Conservation (phyloP, 352 stramenopile species). For the Globisporangium nunn region DNA sequence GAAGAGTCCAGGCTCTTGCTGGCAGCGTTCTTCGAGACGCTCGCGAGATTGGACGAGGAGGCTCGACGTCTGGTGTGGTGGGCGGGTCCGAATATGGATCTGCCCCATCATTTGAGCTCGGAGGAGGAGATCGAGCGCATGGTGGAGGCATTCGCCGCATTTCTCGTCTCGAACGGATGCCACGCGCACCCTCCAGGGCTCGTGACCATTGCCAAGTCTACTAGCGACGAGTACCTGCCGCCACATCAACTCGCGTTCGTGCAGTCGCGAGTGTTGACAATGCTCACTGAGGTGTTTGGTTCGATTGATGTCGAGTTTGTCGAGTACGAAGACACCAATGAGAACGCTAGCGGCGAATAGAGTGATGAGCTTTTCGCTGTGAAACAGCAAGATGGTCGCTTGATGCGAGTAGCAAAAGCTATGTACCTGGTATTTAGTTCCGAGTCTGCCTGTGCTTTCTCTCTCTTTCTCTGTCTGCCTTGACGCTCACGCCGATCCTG, state of each 20-base stretch:
- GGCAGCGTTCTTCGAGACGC: constrained; percentile 14
- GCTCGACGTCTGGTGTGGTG: constrained; percentile 31
- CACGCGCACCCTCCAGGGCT: constrained; percentile 37
- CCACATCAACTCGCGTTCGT: constrained; percentile 50
- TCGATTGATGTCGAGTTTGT: constrained; percentile 28
- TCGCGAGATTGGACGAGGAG: constrained; percentile 19
- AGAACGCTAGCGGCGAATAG: background rate
- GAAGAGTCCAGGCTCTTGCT: constrained; percentile 14
- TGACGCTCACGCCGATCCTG: background rate
- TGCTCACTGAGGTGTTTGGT: constrained; percentile 34
- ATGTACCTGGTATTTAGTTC: background rate
- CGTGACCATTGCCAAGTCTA: constrained; percentile 83
- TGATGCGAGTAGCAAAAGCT: background rate
- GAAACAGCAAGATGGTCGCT: no score
- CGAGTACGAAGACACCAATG: constrained; percentile 34
- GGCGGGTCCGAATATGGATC: constrained; percentile 49
- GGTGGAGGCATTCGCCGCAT: constrained; percentile 26
- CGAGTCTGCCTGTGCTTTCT: background rate
- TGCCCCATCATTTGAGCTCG: constrained; percentile 59
- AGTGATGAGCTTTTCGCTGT: no score
- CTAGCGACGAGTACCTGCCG: constrained; percentile 63
- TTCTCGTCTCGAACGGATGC: constrained; percentile 18
- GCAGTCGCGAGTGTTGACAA: constrained; percentile 31
- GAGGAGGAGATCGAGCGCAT: constrained; percentile 43
- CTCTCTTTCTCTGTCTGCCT: background rate